Evolutionary conservation across 2,329 filamentous ascomycete genomes (phyloP).

Genomic region (Teratosphaeria nubilosa): DNA sequence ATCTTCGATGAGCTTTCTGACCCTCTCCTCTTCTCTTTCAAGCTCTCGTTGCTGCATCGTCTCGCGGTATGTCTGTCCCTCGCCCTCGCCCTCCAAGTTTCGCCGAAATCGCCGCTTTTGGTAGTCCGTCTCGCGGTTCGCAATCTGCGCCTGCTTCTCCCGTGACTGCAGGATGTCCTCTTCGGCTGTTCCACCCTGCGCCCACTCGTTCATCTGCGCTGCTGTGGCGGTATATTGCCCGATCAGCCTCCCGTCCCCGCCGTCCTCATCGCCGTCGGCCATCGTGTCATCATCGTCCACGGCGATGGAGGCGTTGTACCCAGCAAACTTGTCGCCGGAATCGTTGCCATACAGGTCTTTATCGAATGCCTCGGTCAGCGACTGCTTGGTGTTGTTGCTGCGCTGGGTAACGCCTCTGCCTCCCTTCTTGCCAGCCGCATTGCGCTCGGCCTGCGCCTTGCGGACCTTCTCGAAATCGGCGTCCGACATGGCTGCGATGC

Average conservation of each 20-base stretch:
- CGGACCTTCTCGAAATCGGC: constrained; percentile 81
- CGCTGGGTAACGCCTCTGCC: constrained; percentile 65
- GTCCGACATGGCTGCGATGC: constrained; percentile 27
- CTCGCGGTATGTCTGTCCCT: constrained; percentile 76
- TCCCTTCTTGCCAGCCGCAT: constrained; percentile 63
- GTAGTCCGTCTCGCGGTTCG: constrained; percentile 91
- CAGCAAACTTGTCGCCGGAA: constrained; percentile 68
- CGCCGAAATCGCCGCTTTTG: constrained; percentile 92
- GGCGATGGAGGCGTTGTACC: constrained; percentile 84
- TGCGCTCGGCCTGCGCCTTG: constrained; percentile 86
- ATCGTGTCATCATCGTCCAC: constrained; percentile 70
- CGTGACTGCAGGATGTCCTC: constrained; percentile 80
- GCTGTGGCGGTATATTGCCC: constrained; percentile 93
- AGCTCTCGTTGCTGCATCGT: constrained; percentile 85
- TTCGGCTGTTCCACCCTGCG: constrained; percentile 77
- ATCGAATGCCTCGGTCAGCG: constrained; percentile 81
- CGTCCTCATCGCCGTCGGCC: constrained; percentile 57
- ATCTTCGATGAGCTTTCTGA: constrained; percentile 69
- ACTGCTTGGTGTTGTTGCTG: constrained; percentile 81
- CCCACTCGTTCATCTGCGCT: constrained; percentile 89
- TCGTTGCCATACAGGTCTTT: constrained; percentile 72
- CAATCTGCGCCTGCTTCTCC: constrained; percentile 83
- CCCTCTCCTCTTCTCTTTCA: constrained; percentile 85
- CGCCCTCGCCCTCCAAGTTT: constrained; percentile 59
- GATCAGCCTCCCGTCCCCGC: constrained; percentile 61